These are phyloP conservation scores for Wickerhamomyces mucosus DNA, from an alignment of 805 yeast genomes.

Conservation along the genomic window DNA sequence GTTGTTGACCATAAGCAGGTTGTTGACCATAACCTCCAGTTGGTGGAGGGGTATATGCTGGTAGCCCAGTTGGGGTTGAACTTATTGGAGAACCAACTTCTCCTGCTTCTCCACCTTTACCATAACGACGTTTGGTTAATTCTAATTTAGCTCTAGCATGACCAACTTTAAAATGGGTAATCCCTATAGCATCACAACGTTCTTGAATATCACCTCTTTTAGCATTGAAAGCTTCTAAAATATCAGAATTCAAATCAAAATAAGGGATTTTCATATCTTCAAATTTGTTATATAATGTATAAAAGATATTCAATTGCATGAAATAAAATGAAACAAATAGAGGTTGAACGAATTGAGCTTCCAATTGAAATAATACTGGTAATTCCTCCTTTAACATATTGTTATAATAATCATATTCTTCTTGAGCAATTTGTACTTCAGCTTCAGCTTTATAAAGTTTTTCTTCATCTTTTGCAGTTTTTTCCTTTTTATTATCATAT, in stretches of 20 bases:
- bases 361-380: conserved; percentile 79
- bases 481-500: conserved; percentile 74
- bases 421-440: conserved; percentile 82
- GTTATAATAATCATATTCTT: conserved; percentile 93
- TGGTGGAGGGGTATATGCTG: conserved; percentile 28
- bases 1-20: conserved; percentile 4
- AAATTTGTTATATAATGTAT: conserved; percentile 83
- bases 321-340: conserved; percentile 88
- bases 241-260: conserved; percentile 79
- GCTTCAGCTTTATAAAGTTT: conserved; percentile 82
- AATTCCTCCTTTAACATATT: conserved; percentile 87
- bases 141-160: conserved; percentile 82
- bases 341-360: conserved; percentile 88
- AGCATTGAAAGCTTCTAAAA: conserved; percentile 63
- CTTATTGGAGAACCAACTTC: conserved; percentile 21
- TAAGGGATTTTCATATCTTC: conserved; percentile 96
- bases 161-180: conserved; percentile 84
- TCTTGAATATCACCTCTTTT: conserved; percentile 92
- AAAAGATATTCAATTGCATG: conserved; percentile 96
- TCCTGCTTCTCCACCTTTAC: conserved; percentile 36
- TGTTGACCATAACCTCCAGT: conserved; percentile 14
- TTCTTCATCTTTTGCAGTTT: conserved; percentile 85
- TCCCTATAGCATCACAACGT: conserved; percentile 78
- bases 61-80: conserved; percentile 21
- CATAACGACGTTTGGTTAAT: conserved; percentile 69